These are phyloP conservation scores for Arthrobotrys megalospora DNA, from an alignment of 2,329 filamentous ascomycete genomes.

Conservation along the genomic window DNA sequence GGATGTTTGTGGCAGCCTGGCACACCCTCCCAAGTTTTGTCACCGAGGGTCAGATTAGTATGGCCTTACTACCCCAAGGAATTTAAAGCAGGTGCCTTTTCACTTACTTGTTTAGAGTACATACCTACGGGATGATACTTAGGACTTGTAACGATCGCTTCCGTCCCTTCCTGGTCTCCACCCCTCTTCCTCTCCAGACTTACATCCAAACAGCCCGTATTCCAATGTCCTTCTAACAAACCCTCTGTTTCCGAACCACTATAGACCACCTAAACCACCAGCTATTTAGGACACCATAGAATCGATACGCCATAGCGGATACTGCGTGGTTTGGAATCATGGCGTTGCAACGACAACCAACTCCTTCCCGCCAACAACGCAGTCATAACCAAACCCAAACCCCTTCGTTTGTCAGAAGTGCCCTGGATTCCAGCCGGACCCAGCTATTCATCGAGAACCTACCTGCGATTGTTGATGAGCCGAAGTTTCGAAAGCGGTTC, in stretches of 20 bases:
- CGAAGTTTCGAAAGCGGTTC: slow-evolving; percentile 54
- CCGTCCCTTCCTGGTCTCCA: slow-evolving; percentile 12
- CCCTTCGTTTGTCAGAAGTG: slow-evolving; percentile 13
- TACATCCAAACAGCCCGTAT: neutral
- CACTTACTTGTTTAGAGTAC: neutral
- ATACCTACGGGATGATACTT: neutral
- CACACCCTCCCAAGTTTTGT: slow-evolving; percentile 13
- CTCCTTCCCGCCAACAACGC: slow-evolving; percentile 37
- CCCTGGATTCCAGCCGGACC: slow-evolving; percentile 22
- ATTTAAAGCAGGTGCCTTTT: too few species aligned
- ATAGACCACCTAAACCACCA: neutral
- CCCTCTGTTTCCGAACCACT: too few species aligned
- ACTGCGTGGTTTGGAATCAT: slow-evolving; percentile 19
- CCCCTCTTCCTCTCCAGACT: slow-evolving; percentile 8
- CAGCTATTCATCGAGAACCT: slow-evolving; percentile 55
- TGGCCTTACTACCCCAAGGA: neutral
- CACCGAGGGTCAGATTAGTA: slow-evolving; percentile 15
- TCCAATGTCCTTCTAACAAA: neutral
- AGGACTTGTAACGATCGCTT: neutral
- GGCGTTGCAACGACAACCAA: slow-evolving; percentile 47
- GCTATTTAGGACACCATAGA: neutral
- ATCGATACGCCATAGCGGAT: neutral
- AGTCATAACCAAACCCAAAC: slow-evolving; percentile 26
- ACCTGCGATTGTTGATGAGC: slow-evolving; percentile 42
- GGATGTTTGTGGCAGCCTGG: slow-evolving; percentile 38